Base-by-base conservation (phyloP, 2,329 filamentous ascomycete species). In the Alternaria angustiovoidea region DNA sequence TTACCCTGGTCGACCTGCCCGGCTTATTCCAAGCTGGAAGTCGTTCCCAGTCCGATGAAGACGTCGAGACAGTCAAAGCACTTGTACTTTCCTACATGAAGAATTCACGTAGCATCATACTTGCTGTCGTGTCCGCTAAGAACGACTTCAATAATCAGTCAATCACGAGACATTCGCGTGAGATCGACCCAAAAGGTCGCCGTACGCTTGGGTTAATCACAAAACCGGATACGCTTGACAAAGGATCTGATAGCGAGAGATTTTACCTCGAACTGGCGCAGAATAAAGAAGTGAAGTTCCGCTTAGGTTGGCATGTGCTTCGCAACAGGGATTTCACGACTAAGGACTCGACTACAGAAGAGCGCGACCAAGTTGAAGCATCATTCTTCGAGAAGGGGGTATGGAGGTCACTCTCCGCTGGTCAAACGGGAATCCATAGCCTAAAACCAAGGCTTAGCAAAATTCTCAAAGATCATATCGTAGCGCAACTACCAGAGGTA, bases 171-270 rank as follows among this genome's bases (percentile, higher is more conserved):
- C 83, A 81, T 11, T 81, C 81, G 0, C 76, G 80, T n/a, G 62
- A 76, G 32, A 81, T 86, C 34, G 85, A 88, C 65, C 79, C 77
- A 1, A 63, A 75, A 0, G 77, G 79, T 1, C 61, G 72, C 1
- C 81, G 86, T 2, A 88, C 86, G 0, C 73, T 88, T 0, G 84
- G 86, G 0, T 78, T 88, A 48, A 82, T 88, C 44, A 88, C 86
- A 0, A 88, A 87, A 64, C 83, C 84, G 0, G 85, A 87, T 60
- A 71, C 77, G 0, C 69, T 84, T 0, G 67, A 69, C 0, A 22
- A 73, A 0, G 80, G 77, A 0, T 82, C 80, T 0, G 71, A 76
- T 1, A 78, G 76, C 4, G 82, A 86, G 58, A 62, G 56, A 0
- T 74, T 69, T 1, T 84, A 80, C 30, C 52, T 81, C 5, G 59